Conservation (phyloP, 1,284 basidiomycete species). For the Tilletia caries region DNA sequence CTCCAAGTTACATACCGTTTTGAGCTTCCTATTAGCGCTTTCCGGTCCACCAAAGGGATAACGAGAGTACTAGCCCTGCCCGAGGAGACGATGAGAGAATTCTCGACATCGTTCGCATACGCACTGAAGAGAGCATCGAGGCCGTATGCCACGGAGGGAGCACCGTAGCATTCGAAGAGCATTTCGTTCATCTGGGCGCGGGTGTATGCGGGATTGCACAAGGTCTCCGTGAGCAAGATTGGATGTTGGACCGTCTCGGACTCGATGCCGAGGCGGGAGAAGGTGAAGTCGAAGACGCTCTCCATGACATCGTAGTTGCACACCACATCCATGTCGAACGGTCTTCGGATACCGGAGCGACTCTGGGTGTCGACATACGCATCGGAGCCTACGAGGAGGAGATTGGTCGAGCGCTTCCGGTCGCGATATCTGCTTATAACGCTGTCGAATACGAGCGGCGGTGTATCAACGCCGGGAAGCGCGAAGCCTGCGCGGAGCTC, state of each 20-base stretch:
- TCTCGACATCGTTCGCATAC: conserved; percentile 55
- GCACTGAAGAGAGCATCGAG: conserved; percentile 92
- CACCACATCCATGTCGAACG: conserved; percentile 50
- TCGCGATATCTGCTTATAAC: conserved; percentile 47
- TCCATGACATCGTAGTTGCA: conserved; percentile 62
- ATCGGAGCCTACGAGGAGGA: conserved; percentile 46
- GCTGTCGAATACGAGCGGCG: conserved; percentile 41
- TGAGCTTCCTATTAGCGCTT: conserved; percentile 41
- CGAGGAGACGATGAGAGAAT: conserved; percentile 44
- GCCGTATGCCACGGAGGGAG: conserved; percentile 81
- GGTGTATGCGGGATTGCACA: conserved; percentile 85
- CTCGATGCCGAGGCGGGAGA: conserved; percentile 80
- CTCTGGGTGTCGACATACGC: conserved; percentile 46
- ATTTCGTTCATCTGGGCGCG: conserved; percentile 88
- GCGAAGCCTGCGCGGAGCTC: conserved; percentile 84
- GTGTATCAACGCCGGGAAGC: conserved; percentile 49
- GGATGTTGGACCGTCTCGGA: conserved; percentile 75
- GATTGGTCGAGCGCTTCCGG: conserved; percentile 37
- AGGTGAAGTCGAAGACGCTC: conserved; percentile 86
- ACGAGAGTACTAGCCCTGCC: conserved; percentile 42
- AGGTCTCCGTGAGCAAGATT: conserved; percentile 86
- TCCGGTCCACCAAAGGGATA: conserved; percentile 41
- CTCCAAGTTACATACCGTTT: conserved; percentile 31
- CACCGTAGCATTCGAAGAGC: conserved; percentile 89
- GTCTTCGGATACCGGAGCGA: conserved; percentile 36